A percentile compares a stretch with the other conserved stretches of the same genome.
These are phyloP conservation scores for Penicillium sp. DNA, from an alignment of 2,329 filamentous ascomycete species.

Conservation along the genomic window DNA sequence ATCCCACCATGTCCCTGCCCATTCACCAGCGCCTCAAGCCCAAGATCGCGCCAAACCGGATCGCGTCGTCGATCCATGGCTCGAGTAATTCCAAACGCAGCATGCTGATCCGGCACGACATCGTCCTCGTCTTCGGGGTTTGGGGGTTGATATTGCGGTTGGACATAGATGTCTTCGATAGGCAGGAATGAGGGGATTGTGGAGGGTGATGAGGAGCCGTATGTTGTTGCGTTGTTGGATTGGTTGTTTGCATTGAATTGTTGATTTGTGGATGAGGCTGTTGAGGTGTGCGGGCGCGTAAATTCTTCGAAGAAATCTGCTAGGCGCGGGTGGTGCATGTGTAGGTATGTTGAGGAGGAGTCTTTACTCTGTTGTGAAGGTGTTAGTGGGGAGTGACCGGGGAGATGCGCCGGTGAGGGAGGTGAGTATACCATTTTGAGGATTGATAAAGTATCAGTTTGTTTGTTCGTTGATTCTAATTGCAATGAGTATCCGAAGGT, in stretches of 20 bases:
- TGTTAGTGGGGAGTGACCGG: background rate
- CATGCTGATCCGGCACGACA: slow-evolving; percentile 66
- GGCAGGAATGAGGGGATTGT: slow-evolving; percentile 46
- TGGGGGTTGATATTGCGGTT: slow-evolving; percentile 60
- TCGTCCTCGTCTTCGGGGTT: slow-evolving; percentile 69
- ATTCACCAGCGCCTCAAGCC: slow-evolving; percentile 53
- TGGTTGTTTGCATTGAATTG: slow-evolving; percentile 11
- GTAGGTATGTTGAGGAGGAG: slow-evolving; percentile 49
- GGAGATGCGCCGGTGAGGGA: background rate
- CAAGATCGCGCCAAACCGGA: slow-evolving; percentile 60
- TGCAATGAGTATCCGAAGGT: background rate
- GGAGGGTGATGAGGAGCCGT: slow-evolving; percentile 32
- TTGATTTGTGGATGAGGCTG: slow-evolving; percentile 9
- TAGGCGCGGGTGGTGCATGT: slow-evolving; percentile 49
- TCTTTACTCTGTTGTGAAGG: slow-evolving; percentile 48
- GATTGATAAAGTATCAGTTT: background rate
- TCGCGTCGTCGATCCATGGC: slow-evolving; percentile 58
- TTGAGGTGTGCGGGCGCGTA: slow-evolving; percentile 45
- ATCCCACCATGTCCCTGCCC: slow-evolving; percentile 22
- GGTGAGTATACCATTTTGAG: background rate
- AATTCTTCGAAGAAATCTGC: slow-evolving; percentile 54
- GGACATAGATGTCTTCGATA: slow-evolving; percentile 62
- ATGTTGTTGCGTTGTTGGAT: slow-evolving; percentile 22
- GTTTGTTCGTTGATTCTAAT: background rate
- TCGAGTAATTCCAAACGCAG: slow-evolving; percentile 65